Conservation (phyloP, 2,329 filamentous ascomycete species). For the Fusarium neocosmosporiellum region DNA sequence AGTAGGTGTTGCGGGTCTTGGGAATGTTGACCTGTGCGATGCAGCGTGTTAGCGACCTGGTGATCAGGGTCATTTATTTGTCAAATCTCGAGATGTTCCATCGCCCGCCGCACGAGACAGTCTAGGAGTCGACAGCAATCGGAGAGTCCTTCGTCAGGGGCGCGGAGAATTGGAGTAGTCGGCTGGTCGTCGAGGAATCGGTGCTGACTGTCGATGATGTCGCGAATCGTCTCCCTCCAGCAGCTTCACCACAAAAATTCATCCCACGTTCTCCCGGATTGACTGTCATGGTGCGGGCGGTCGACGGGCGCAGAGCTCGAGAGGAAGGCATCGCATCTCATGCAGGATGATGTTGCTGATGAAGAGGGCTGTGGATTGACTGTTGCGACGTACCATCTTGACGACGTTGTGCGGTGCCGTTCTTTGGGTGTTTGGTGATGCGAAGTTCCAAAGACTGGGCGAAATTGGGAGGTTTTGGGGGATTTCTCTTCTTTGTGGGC, state of each 20-base stretch:
- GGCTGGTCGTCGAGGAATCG: constrained; percentile 30
- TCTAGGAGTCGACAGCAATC: constrained; percentile 23
- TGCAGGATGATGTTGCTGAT: constrained; percentile 14
- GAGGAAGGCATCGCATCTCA: constrained; percentile 13
- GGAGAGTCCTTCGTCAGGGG: neutral
- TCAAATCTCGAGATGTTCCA: constrained; percentile 15
- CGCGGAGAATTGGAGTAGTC: neutral
- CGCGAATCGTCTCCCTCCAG: constrained; percentile 33
- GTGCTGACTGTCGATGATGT: constrained; percentile 26
- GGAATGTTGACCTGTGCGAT: constrained; percentile 89
- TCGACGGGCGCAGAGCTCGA: constrained; percentile 39
- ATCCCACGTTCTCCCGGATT: constrained; percentile 41
- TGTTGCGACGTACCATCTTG: constrained; percentile 59
- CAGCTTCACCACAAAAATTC: constrained; percentile 33
- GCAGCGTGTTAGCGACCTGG: constrained; percentile 46
- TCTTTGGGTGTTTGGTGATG: constrained; percentile 56
- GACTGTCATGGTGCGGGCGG: constrained; percentile 48
- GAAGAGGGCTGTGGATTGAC: constrained; percentile 29
- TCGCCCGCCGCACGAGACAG: constrained; percentile 35
- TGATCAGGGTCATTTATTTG: constrained; percentile 21
- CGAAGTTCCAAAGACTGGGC: constrained; percentile 50
- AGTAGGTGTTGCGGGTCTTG: constrained; percentile 97
- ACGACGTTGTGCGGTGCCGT: constrained; percentile 59
- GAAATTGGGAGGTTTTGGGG: constrained; percentile 56
- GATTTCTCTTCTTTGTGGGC: constrained; percentile 59